Percentiles rank a stretch among this genome's conserved stretches.
These are phyloP conservation scores for Saccharomyces jurei DNA, from an alignment of 805 yeast species.

Conservation along the genomic window DNA sequence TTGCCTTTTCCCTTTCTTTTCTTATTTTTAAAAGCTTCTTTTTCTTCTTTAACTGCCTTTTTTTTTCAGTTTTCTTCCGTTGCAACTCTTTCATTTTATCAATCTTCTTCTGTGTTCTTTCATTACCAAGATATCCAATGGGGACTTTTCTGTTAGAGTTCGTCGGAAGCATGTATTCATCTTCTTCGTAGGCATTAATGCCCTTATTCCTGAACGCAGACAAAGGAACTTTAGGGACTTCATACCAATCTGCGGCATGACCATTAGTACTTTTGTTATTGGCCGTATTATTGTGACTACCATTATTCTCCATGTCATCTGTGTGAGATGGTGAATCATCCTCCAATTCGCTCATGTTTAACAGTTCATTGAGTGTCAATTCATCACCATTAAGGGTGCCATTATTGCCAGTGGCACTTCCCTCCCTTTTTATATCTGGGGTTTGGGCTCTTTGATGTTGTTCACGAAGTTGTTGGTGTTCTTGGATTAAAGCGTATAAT, in stretches of 20 bases:
- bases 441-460: constrained; percentile 20
- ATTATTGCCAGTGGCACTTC: constrained; percentile 2
- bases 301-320: constrained; percentile 41
- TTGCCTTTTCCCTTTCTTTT: constrained; percentile 27
- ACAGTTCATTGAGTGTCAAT: constrained; percentile 64
- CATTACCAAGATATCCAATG: constrained; percentile 32
- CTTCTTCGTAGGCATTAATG: constrained; percentile 30
- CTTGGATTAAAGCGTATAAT: constrained; percentile 43
- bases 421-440: constrained; percentile 8
- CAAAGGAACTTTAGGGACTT: constrained; percentile 57
- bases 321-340: constrained; percentile 35
- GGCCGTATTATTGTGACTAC: constrained; percentile 31
- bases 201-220: constrained; percentile 88
- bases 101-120: constrained; percentile 29
- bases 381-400: constrained; percentile 26
- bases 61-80: constrained; percentile 28
- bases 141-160: constrained; percentile 27
- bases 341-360: constrained; percentile 83
- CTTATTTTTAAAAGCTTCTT: constrained; percentile 26
- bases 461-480: constrained; percentile 23
- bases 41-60: constrained; percentile 27
- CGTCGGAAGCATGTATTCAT: constrained; percentile 25
- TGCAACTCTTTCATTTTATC: constrained; percentile 31
- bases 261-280: not conserved
- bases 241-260: constrained; percentile 27